Conservation (phyloP, 495 filamentous ascomycete genomes). For the Penicillium arizonense region DNA sequence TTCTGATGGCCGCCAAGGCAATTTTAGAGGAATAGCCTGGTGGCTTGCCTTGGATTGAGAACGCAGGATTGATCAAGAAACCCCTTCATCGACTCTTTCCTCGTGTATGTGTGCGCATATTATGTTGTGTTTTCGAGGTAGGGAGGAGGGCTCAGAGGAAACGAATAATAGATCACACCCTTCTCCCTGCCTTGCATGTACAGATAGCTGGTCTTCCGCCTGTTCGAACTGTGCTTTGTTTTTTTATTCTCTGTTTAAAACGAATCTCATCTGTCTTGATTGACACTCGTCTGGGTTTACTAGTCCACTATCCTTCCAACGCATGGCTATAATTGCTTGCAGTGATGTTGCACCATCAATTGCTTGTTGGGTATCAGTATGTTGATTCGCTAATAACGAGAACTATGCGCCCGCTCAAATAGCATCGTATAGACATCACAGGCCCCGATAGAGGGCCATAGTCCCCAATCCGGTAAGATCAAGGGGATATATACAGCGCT, state of each 20-base stretch:
- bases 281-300: neutral
- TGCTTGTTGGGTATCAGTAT: neutral
- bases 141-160: conserved; percentile 19
- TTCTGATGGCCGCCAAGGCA: conserved; percentile 20
- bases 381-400: neutral
- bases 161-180: conserved; percentile 26
- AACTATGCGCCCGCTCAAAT: neutral
- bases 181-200: conserved; percentile 44
- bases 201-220: conserved; percentile 50
- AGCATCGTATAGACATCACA: neutral
- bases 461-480: neutral
- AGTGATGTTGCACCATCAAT: neutral
- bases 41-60: conserved; percentile 27
- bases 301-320: too few species aligned
- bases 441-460: too few species aligned
- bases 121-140: conserved; percentile 32
- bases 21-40: conserved; percentile 1
- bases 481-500: neutral
- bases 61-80: conserved; percentile 14
- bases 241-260: conserved; percentile 29
- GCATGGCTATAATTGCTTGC: too few species aligned
- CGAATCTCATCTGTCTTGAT: conserved; percentile 38
- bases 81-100: conserved; percentile 7
- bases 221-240: conserved; percentile 43
- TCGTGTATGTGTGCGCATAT: conserved; percentile 27